Evolutionary conservation across 208 protist species (phyloP), one percentile per base, ranked within the genome.

Genomic region (Crithidia expoeki): DNA sequence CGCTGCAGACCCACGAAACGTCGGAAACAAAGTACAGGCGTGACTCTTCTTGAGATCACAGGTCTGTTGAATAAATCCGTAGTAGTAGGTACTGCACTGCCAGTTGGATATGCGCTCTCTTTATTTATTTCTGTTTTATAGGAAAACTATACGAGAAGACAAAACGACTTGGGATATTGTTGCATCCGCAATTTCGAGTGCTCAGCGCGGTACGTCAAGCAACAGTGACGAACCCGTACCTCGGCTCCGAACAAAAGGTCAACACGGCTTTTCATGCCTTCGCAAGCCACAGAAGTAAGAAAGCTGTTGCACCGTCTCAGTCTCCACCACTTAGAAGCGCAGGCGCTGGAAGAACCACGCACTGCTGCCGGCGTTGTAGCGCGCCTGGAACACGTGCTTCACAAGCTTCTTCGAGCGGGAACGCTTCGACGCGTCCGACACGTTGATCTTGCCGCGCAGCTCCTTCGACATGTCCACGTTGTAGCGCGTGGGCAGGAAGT

Each of bases 261-360:
- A 14, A 12, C 36, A 40, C 36, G 36, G 36, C 36, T 5, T 12
- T 40, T 12, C 36, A 12, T 12, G 12, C 36, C 36, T 14, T n/a
- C n/a, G n/a, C n/a, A n/a, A n/a, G n/a, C n/a, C 9, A 12, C 36
- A 40, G 12, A 5, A 12, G 9, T 5, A 40, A 5, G 36, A 12
- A 5, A 40, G 36, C 30, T 25, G 21, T 21, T 30, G 25, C 9
- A 30, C 51, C 28, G 4, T 32, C 21, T 36, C 19, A 21, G 49
- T 27, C 10, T 3, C 27, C 21, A 21, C 40, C n/a, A 34, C 76
- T 98, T 98, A 99, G 96, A 99, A 99, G 81, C 97, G 89, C 72
- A 99, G 96, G 85, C 98, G 97, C 83, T 98, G 86, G 96, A 99
- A 99, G 94, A 99, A 99, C 98, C 98, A 99, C 71, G 89, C 89